phyloP scores from a whole-genome alignment of 2,329 filamentous ascomycete species.

The Cladosporium austrohemisphaericum region DNA sequence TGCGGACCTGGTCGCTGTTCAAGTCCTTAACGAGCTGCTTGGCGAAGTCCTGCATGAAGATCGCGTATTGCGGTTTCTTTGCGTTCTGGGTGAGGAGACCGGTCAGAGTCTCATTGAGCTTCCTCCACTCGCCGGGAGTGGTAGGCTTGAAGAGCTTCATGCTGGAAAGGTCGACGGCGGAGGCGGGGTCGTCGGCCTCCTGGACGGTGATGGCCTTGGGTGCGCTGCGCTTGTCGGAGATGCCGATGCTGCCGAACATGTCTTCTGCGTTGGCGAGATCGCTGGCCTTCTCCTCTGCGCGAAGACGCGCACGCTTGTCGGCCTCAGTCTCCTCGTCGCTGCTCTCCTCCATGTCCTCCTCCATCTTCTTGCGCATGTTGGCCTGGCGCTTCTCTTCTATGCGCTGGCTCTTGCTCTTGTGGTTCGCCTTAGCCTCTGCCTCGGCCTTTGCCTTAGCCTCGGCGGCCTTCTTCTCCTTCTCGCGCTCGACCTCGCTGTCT shows the following conservation, averaged over 20 bases:
- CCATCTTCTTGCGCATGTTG: conserved; percentile 56
- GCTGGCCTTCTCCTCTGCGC: conserved; percentile 76
- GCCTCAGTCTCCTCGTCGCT: conserved; percentile 67
- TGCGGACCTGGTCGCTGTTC: conserved; percentile 92
- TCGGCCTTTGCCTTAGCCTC: conserved; percentile 87
- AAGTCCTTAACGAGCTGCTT: conserved; percentile 86
- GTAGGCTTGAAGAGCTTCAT: conserved; percentile 84
- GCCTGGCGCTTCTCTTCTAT: conserved; percentile 69
- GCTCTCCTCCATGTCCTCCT: conserved; percentile 55
- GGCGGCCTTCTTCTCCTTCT: conserved; percentile 84
- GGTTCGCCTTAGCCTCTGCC: conserved; percentile 79
- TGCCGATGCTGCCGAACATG: conserved; percentile 72
- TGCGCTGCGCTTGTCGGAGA: conserved; percentile 67
- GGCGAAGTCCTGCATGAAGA: conserved; percentile 87
- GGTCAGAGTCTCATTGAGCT: conserved; percentile 71
- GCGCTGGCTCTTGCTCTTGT: conserved; percentile 84
- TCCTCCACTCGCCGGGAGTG: conserved; percentile 81
- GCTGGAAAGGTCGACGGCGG: conserved; percentile 73
- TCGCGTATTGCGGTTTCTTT: conserved; percentile 84
- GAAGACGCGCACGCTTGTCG: conserved; percentile 69
- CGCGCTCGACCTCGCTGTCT: conserved; percentile 92
- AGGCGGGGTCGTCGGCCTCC: conserved; percentile 67
- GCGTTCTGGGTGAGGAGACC: conserved; percentile 70
- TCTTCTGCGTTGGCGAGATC: conserved; percentile 89
- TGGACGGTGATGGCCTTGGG: conserved; percentile 65